phyloP scores from a whole-genome alignment of 257 asterid species.

The Knoxia roxburghii region DNA sequence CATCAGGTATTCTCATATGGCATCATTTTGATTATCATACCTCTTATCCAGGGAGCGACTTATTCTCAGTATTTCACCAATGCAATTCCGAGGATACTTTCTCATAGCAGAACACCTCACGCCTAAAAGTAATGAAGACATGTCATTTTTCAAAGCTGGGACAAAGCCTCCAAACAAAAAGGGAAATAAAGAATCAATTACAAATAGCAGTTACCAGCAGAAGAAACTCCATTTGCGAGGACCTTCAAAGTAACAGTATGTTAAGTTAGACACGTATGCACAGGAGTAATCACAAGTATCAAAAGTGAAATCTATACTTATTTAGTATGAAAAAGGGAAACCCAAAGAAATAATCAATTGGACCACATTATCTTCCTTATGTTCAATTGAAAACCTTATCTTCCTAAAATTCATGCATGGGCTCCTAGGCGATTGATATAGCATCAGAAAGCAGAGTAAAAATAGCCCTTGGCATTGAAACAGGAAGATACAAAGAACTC shows the following conservation, averaged over 20 bases:
- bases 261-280: constrained; percentile 22
- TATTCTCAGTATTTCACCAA: constrained; percentile 57
- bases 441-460: background rate
- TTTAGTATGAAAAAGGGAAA: background rate
- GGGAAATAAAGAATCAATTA: constrained; percentile 10
- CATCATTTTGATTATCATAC: constrained; percentile 42
- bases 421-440: background rate
- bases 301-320: background rate
- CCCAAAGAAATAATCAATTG: background rate
- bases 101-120: constrained; percentile 33
- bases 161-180: background rate
- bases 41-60: constrained; percentile 46
- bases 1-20: background rate
- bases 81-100: constrained; percentile 49
- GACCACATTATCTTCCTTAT: background rate
- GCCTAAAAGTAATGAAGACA: constrained; percentile 34
- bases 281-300: constrained; percentile 1
- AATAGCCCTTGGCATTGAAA: background rate
- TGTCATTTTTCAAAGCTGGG: background rate
- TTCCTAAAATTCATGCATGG: background rate
- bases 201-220: constrained; percentile 39
- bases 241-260: constrained; percentile 38
- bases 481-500: background rate
- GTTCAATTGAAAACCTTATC: background rate
- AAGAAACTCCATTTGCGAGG: constrained; percentile 43